Conservation (phyloP, 2,329 filamentous ascomycete genomes). For the Achaetomium macrosporum region DNA sequence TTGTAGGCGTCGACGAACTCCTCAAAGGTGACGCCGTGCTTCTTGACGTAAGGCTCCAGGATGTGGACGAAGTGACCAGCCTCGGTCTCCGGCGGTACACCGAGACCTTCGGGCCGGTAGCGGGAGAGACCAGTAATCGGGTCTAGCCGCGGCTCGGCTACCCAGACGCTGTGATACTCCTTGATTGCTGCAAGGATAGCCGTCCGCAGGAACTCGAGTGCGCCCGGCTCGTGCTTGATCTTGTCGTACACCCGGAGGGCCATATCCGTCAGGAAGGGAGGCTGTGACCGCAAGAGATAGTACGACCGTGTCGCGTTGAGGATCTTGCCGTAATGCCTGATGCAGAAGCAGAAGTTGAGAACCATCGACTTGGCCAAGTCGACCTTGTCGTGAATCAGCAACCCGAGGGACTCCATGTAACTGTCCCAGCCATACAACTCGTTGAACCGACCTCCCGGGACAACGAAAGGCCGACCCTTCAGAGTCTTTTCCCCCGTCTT, state of each 20-base stretch:
- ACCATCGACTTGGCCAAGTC: constrained; percentile 94
- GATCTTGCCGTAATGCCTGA: constrained; percentile 97
- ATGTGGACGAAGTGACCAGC: constrained; percentile 81
- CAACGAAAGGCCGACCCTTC: constrained; percentile 85
- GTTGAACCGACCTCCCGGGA: constrained; percentile 95
- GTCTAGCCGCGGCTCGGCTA: constrained; percentile 69
- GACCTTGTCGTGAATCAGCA: constrained; percentile 77
- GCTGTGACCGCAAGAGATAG: constrained; percentile 90
- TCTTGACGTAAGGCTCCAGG: constrained; percentile 73
- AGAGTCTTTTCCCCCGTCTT: constrained; percentile 64
- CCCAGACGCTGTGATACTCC: constrained; percentile 91
- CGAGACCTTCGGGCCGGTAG: constrained; percentile 76
- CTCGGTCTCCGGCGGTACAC: constrained; percentile 89
- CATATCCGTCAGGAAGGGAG: constrained; percentile 97
- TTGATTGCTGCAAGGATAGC: constrained; percentile 91
- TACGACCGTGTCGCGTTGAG: constrained; percentile 95
- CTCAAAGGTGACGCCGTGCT: constrained; percentile 73
- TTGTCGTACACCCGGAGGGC: constrained; percentile 87
- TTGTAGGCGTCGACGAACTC: constrained; percentile 91
- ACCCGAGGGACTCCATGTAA: constrained; percentile 93
- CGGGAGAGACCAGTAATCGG: constrained; percentile 71
- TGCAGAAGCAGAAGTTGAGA: constrained; percentile 94
- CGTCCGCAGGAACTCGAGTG: constrained; percentile 72
- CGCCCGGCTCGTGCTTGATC: constrained; percentile 78
- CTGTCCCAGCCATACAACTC: constrained; percentile 98